Evolutionary conservation across 768 basidiomycete species (phyloP).

Genomic region (Termitomyces heimii): DNA sequence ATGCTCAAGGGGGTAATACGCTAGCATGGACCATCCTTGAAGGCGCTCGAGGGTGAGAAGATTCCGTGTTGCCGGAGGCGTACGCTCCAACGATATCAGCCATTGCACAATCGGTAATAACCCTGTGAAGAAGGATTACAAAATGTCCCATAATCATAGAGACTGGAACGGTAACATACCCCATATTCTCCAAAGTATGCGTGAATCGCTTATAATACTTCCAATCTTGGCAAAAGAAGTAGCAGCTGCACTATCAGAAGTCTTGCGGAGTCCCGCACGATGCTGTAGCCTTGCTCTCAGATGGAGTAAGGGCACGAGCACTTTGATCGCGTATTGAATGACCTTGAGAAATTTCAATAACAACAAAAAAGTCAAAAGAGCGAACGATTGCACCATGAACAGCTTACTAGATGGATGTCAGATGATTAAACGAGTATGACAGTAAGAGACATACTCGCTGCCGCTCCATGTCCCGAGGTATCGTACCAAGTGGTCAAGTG

Average conservation of each 20-base stretch:
- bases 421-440: slow-evolving; percentile 1
- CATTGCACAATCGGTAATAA: slow-evolving; percentile 77
- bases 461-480: slow-evolving; percentile 83
- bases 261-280: slow-evolving; percentile 49
- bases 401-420: slow-evolving; percentile 49
- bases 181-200: slow-evolving; percentile 75
- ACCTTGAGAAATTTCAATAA: slow-evolving; percentile 36
- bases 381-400: slow-evolving; percentile 49
- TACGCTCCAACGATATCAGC: slow-evolving; percentile 72
- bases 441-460: slow-evolving; percentile 57
- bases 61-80: slow-evolving; percentile 60
- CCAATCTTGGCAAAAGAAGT: slow-evolving; percentile 48
- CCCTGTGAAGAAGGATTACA: slow-evolving; percentile 32
- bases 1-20: slow-evolving; percentile 77
- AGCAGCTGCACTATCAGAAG: slow-evolving; percentile 50
- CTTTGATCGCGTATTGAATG: slow-evolving; percentile 67
- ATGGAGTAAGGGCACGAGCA: slow-evolving; percentile 59
- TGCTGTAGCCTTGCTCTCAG: slow-evolving; percentile 67
- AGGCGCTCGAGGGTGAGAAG: slow-evolving; percentile 74
- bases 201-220: slow-evolving; percentile 55
- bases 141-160: background rate
- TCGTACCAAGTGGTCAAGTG: slow-evolving; percentile 66
- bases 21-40: slow-evolving; percentile 76
- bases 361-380: background rate
- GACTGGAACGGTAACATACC: slow-evolving; percentile 36